phyloP scores from a whole-genome alignment of 768 basidiomycete species.

The Suillus lakei region DNA sequence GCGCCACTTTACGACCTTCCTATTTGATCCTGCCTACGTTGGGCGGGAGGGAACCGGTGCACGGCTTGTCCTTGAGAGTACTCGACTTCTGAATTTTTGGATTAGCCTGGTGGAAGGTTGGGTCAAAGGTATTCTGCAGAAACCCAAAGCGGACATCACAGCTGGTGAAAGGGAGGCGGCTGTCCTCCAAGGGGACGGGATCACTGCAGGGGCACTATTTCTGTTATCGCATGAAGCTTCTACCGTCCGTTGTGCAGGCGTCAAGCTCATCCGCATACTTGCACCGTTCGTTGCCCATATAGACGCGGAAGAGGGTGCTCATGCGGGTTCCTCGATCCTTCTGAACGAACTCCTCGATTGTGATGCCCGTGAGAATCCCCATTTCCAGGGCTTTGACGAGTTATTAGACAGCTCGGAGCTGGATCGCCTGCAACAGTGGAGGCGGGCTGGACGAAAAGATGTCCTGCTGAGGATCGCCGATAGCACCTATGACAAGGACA shows the following conservation, averaged over 20 bases:
- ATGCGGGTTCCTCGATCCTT: conserved; percentile 37
- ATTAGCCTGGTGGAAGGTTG: conserved; percentile 70
- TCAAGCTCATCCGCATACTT: conserved; percentile 66
- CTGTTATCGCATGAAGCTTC: conserved; percentile 63
- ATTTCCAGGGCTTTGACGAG: conserved; percentile 68
- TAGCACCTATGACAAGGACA: conserved; percentile 69
- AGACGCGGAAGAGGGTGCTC: conserved; percentile 35
- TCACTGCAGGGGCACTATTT: conserved; percentile 77
- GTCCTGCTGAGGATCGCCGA: conserved; percentile 72
- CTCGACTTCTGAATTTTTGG: conserved; percentile 76
- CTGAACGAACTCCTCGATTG: conserved; percentile 61
- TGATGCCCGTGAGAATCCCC: conserved; percentile 46
- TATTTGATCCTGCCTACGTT: conserved; percentile 73
- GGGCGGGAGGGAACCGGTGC: conserved; percentile 66
- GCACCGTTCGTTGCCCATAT: conserved; percentile 53
- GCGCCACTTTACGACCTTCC: conserved; percentile 65
- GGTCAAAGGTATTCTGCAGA: conserved; percentile 53
- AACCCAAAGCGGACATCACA: conserved; percentile 42
- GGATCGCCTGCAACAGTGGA: conserved; percentile 70
- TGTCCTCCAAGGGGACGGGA: conserved; percentile 55
- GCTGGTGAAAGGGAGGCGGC: conserved; percentile 48
- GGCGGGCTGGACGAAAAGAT: conserved; percentile 57
- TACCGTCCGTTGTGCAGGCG: conserved; percentile 60
- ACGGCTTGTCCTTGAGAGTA: conserved; percentile 68
- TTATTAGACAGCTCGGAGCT: conserved; percentile 64